Base-by-base conservation (phyloP, 2,329 filamentous ascomycete species). In the Cryphonectria carpinicola region DNA sequence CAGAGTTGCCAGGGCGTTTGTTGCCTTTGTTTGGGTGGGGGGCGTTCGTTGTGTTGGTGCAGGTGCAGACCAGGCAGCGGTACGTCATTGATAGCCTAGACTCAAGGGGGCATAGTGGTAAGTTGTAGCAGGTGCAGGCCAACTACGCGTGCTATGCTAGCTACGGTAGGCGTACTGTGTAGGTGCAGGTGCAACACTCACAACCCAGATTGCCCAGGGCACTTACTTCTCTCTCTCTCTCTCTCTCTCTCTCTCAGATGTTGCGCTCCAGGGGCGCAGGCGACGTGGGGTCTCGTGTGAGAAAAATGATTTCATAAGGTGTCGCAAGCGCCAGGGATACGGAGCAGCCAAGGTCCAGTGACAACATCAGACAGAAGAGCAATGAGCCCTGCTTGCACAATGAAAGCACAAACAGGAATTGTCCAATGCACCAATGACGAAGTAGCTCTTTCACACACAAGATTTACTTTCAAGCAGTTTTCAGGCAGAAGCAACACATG, bases 51-150 rank as follows among this genome's bases (percentile, higher is more conserved):
- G 13, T 58, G 25, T 32, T 32, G 5, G 54, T 49, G 32, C 32
- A 11, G 37, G 46, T 8, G 54, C 25, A 35, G 28, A 19, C 32
- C 35, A 6, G 54, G 54, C 25, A 17, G 13, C 54, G 54, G 54
- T 58, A 58, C 54, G 54, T 58, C 54, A 58, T 58, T 58, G 54
- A 58, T 58, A 58, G 54, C 25, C 54, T 32, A 58, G 54, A 5
- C 25, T 8, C 25, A 58, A 32, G 14, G 2, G 14, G 54, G 25
- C 54, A 19, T 17, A 28, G 52, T 25, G 17, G 52, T 25, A 39
- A 39, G 8, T 11, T 39, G 37, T 3, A 32, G 32, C 32, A 32
- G n/a, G 52, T 28, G n/a, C 52, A 56, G 52, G 52, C 52, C 52
- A 14, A 54, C 37, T 39, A 39, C 37, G 37, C 37, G 11, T 32